Evolutionary conservation across 495 filamentous ascomycete species (phyloP).

Genomic region (Trichocladium uniseriatum): DNA sequence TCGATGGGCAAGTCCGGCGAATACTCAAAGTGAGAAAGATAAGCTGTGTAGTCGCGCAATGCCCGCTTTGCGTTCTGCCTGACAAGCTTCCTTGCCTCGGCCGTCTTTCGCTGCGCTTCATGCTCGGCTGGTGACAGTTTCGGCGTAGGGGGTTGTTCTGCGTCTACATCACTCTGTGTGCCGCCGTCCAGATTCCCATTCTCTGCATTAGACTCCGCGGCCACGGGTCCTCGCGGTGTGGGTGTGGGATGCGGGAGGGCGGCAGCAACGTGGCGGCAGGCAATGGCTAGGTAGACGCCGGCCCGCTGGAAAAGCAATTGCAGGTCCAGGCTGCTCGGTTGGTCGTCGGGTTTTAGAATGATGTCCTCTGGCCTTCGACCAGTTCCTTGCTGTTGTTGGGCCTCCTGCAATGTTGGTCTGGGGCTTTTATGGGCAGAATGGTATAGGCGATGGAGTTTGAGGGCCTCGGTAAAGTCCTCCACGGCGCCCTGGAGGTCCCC

Average conservation of each 20-base stretch:
- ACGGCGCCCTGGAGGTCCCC: slow-evolving; percentile 60
- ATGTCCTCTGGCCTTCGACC: slow-evolving; percentile 42
- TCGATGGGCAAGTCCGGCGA: slow-evolving; percentile 57
- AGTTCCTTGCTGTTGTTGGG: slow-evolving; percentile 26
- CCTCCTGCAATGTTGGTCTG: slow-evolving; percentile 31
- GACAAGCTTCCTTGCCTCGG: slow-evolving; percentile 56
- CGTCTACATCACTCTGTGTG: slow-evolving; percentile 4
- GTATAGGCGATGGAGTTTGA: slow-evolving; percentile 49
- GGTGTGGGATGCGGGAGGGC: slow-evolving; percentile 3
- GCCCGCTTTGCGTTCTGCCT: slow-evolving; percentile 64
- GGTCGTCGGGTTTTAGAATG: slow-evolving; percentile 56
- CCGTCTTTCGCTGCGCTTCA: slow-evolving; percentile 36
- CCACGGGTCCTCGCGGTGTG: background rate
- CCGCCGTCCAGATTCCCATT: background rate
- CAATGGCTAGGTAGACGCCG: slow-evolving; percentile 61
- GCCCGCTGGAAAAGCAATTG: slow-evolving; percentile 71
- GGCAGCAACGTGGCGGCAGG: slow-evolving; percentile 46
- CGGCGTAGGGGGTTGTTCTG: slow-evolving; percentile 14
- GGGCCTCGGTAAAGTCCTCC: slow-evolving; percentile 54
- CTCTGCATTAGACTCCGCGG: background rate
- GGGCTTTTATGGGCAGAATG: slow-evolving; percentile 33
- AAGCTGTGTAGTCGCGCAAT: slow-evolving; percentile 58
- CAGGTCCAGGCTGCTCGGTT: slow-evolving; percentile 61
- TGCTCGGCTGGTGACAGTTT: slow-evolving; percentile 23
- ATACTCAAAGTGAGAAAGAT: slow-evolving; percentile 64